phyloP scores from a whole-genome alignment of 345 rosid species.

The Streptanthus diversifolius region DNA sequence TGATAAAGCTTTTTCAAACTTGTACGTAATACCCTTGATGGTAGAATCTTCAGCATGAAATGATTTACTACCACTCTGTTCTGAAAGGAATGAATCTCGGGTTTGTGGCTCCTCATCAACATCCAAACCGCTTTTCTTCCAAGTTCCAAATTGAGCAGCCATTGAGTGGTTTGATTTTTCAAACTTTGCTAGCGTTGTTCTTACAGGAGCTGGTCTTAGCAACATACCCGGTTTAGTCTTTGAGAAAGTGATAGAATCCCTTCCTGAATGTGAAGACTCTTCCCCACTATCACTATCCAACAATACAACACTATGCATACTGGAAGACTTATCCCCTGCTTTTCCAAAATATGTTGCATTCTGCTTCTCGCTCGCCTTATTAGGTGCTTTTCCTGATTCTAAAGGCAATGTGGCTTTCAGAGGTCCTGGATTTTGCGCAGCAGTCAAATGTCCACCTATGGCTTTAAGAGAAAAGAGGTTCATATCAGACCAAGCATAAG shows the following conservation, averaged over 20 bases:
- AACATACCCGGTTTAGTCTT: constrained; percentile 86
- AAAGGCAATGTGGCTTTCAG: constrained; percentile 29
- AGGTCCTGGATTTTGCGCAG: constrained; percentile 41
- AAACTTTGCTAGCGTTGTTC: constrained; percentile 48
- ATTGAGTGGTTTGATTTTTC: constrained; percentile 49
- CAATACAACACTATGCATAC: constrained; percentile 38
- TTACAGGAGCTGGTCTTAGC: constrained; percentile 75
- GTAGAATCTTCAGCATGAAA: constrained; percentile 39
- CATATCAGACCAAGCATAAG: constrained; percentile 26
- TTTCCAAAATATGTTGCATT: constrained; percentile 38
- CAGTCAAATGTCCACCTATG: constrained; percentile 53
- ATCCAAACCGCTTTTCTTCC: constrained; percentile 25
- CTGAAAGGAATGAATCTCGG: constrained; percentile 28
- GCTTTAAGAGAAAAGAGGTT: constrained; percentile 44
- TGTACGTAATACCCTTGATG: constrained; percentile 39
- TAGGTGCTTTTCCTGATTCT: constrained; percentile 10
- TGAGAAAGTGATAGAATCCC: constrained; percentile 63
- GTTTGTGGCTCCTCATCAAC: constrained; percentile 31
- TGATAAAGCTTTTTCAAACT: constrained; percentile 43
- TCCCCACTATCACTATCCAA: constrained; percentile 48
- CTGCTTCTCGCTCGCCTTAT: constrained; percentile 38
- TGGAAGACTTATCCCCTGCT: constrained; percentile 38
- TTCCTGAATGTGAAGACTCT: constrained; percentile 44
- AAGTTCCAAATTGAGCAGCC: constrained; percentile 42
- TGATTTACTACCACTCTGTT: constrained; percentile 40